phyloP scores from a whole-genome alignment of 441 rosid genomes.

The Croton laevigatus region DNA sequence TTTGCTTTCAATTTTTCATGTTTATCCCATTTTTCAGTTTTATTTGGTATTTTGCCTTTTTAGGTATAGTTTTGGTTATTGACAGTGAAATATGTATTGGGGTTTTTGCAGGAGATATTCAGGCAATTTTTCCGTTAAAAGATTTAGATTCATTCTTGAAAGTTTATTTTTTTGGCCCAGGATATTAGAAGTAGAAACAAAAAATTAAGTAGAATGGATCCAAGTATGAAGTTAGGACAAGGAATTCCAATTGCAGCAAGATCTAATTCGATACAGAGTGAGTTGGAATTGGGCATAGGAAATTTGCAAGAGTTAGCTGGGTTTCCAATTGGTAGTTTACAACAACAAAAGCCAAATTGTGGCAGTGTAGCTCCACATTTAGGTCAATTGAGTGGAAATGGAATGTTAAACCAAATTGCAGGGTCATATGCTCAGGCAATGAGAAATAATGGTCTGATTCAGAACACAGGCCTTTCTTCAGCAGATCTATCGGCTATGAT shows the following conservation, averaged over 20 bases:
- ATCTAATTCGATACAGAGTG: conserved; percentile 29
- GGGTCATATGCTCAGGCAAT: conserved; percentile 33
- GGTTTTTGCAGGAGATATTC: conserved; percentile 7
- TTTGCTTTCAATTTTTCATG: not conserved
- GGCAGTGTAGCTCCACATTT: conserved; percentile 28
- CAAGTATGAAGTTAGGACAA: conserved; percentile 37
- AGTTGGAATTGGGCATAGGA: conserved; percentile 24
- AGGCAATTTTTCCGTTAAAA: conserved; percentile 6
- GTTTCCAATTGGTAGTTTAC: conserved; percentile 35
- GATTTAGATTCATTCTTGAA: not conserved
- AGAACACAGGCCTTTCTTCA: conserved; percentile 25
- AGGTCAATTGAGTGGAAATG: conserved; percentile 24
- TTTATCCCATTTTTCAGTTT: conserved; percentile 3
- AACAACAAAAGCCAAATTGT: conserved; percentile 30
- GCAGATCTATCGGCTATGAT: conserved; percentile 29
- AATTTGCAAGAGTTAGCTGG: conserved; percentile 36
- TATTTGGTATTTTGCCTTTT: conserved; percentile 11
- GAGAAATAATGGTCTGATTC: conserved; percentile 20
- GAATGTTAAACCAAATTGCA: conserved; percentile 33
- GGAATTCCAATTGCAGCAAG: conserved; percentile 37
- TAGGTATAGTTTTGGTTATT: conserved; percentile 17
- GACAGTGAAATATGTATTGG: conserved; percentile 28
- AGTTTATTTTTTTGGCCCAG: not conserved
- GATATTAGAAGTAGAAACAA: not conserved
- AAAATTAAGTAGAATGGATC: conserved; percentile 32